Percentiles rank a stretch among this genome's conserved stretches.
Conservation (phyloP, 73 alveolate species). For the Tetrahymena elliotti region DNA sequence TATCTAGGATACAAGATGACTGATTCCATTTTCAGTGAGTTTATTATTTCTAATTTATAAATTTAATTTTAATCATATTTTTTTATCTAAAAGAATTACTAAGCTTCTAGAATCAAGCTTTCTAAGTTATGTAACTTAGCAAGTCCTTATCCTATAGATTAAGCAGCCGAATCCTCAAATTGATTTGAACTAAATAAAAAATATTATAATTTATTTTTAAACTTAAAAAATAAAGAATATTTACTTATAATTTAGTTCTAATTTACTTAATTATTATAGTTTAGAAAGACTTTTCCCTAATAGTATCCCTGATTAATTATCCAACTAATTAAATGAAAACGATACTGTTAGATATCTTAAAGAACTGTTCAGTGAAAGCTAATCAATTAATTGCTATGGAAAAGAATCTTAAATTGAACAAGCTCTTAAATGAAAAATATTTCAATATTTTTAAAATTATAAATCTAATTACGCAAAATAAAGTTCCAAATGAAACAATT, state of each 20-base stretch:
- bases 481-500: background rate
- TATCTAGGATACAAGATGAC: too few species aligned
- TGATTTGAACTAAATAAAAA: background rate
- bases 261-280: too few species aligned
- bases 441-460: too few species aligned
- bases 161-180: background rate
- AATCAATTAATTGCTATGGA: background rate
- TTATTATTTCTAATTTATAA: background rate
- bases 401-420: too few species aligned
- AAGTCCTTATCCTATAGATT: background rate
- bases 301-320: background rate
- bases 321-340: background rate
- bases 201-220: too few species aligned
- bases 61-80: too few species aligned
- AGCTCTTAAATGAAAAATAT: background rate
- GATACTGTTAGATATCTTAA: background rate
- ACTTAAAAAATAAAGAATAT: background rate
- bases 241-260: background rate
- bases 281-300: background rate
- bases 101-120: background rate
- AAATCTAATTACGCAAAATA: background rate
- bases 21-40: background rate
- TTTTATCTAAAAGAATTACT: too few species aligned
- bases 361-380: background rate
- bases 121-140: background rate